Base-by-base conservation (phyloP, 495 filamentous ascomycete species). In the Trichoderma reesei region DNA sequence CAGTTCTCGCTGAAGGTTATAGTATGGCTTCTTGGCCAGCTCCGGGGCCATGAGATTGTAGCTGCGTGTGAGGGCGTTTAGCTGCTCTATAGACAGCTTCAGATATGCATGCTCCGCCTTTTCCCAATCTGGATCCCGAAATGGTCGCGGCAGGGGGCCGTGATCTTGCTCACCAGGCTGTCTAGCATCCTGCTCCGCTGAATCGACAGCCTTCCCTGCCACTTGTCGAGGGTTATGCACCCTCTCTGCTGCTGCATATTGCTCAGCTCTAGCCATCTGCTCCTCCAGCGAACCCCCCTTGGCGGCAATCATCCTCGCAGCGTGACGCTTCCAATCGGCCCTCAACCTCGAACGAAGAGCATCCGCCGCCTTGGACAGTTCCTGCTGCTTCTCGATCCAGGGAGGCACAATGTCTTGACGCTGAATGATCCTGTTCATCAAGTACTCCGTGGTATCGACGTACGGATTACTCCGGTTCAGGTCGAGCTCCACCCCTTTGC, bases 391-490 rank as follows among this genome's bases (percentile, higher is more conserved):
- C 73, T 98, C 94, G 60, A 98, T 97, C 95, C 88, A 91, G 0
- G 88, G 88, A 0, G 88, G 88, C 3, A 88, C 86, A 54, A 90
- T 86, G 10, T 90, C 94, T 72, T 98, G 94, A 63, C 89, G 88
- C 76, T 97, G 88, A 66, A 98, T 97, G 71, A 98, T 97, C 76
- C 95, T 96, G 73, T 98, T 98, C 87, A 98, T 88, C 68, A 98
- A 90, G 72, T 96, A 97, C 74, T 96, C 93, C 0, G 95, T 98
- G 1, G 94, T 98, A 72, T 98, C 92, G 41, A 98, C 82, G 71
- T 94, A 98, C 0, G 95, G 91, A 70, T 86, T 94, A 66, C 86
- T 88, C 2, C 89, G 89, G 69, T 90, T 87, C 61, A 91, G 78
- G 71, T 96, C 93, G 20, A 86, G 78, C 73, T 92, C 84, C 1